Evolutionary conservation across 306 rosid species (phyloP), one percentile per base, ranked within the genome.

Genomic region (Trifolium dubium): DNA sequence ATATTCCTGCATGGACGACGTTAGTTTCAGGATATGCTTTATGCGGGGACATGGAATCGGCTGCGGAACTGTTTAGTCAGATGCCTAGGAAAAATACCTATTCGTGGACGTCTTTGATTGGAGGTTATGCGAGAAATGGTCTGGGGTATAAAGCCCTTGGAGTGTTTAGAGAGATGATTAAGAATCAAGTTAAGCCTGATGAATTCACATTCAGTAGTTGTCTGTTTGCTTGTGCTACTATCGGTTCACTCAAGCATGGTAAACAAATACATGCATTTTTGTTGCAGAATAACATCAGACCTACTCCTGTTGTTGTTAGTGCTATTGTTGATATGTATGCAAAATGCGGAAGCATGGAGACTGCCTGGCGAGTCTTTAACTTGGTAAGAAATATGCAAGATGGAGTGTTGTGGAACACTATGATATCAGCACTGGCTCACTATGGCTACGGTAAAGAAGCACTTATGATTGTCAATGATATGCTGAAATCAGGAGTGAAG

Each of bases 251-350:
- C 15, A 86, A 83, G 80, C 90, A 86, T 44, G 97, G 97, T 34
- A 87, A 85, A 73, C 86, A 90, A 77, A 35, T 92, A 56, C 98
- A 90, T 58, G 88, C 86, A 0, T 80, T 34, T 87, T 83, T 92
- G 78, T 50, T 86, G 62, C 79, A 88, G 62, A 80, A 79, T 81
- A 81, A 85, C 80, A 78, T 90, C 63, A 87, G 84, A 76, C 82
- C 88, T 74, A 92, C 81, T 79, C 75, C 85, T 68, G 83, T 89
- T 64, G 93, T 92, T 50, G 85, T 85, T 59, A 79, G 93, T 88
- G 88, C 96, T 77, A 88, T 90, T 50, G 78, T 92, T 23, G 92
- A 87, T 82, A 87, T 90, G 97, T 90, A 92, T 79, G 83, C 96
- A 49, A 89, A 89, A 82, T 90, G 97, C 71, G 97, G 93, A 39